Evolutionary conservation across 768 basidiomycete genomes (phyloP).

Genomic region (Saitozyma podzolica): DNA sequence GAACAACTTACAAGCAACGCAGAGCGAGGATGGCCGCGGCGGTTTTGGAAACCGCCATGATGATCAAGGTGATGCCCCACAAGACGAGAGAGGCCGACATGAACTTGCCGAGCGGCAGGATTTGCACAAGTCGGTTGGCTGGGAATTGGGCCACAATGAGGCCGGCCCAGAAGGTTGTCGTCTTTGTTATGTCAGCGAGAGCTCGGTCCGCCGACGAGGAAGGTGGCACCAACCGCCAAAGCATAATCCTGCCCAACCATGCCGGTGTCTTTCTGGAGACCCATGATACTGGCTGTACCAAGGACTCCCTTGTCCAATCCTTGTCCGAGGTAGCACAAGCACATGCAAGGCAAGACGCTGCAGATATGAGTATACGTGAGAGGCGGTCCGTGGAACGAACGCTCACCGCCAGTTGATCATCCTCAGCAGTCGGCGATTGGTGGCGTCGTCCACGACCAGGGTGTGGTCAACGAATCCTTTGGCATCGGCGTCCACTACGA

Average conservation of each 20-base stretch:
- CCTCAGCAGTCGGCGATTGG: conserved; percentile 42
- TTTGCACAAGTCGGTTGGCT: too few species aligned
- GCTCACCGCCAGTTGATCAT: conserved; percentile 21
- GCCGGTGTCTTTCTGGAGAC: conserved; percentile 13
- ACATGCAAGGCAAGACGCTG: conserved; percentile 9
- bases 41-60: too few species aligned
- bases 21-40: too few species aligned
- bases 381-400: too few species aligned
- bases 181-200: too few species aligned
- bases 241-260: conserved; percentile 26
- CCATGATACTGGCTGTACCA: conserved; percentile 21
- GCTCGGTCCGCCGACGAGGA: too few species aligned
- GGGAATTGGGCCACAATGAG: too few species aligned
- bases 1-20: too few species aligned
- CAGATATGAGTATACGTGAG: not conserved
- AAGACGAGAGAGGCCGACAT: too few species aligned
- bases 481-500: conserved; percentile 14
- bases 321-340: conserved; percentile 17
- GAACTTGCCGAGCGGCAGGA: too few species aligned
- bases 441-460: conserved; percentile 22
- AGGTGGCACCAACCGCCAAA: conserved; percentile 23
- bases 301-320: conserved; percentile 28
- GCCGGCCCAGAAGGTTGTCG: too few species aligned
- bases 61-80: too few species aligned
- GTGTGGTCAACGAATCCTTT: conserved; percentile 23